Evolutionary conservation across 306 rosid genomes (phyloP).

Genomic region (Quercus aquifolioides): DNA sequence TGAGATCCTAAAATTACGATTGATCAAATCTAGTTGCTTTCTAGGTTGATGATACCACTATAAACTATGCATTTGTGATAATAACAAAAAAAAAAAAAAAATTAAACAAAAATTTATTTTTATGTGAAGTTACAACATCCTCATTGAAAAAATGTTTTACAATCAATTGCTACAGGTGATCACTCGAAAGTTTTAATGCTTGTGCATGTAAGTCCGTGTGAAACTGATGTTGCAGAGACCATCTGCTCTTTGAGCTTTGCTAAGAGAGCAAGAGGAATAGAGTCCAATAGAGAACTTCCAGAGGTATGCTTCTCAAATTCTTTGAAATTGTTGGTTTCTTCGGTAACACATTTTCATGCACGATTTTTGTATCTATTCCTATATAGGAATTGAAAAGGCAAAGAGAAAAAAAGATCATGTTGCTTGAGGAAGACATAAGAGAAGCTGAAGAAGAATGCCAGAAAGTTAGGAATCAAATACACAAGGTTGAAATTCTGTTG

Average conservation of each 20-base stretch:
- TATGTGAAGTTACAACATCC: background rate
- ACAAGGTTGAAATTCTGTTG: conserved; percentile 48
- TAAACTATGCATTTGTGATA: conserved; percentile 15
- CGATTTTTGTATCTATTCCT: conserved; percentile 15
- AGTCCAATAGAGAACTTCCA: conserved; percentile 57
- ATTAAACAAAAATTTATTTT: background rate
- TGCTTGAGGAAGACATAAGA: conserved; percentile 66
- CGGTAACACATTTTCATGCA: conserved; percentile 4
- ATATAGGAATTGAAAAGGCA: conserved; percentile 73
- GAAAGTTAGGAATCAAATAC: conserved; percentile 47
- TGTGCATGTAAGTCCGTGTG: conserved; percentile 82
- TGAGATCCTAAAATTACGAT: background rate
- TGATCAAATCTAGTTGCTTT: conserved; percentile 4
- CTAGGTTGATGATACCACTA: background rate
- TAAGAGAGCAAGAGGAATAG: conserved; percentile 76
- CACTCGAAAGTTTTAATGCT: conserved; percentile 93
- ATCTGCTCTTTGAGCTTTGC: conserved; percentile 86
- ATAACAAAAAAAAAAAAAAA: too few species aligned
- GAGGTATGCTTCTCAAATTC: conserved; percentile 43
- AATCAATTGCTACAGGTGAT: conserved; percentile 51
- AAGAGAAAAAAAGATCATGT: conserved; percentile 55
- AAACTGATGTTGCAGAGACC: conserved; percentile 80
- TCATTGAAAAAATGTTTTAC: conserved; percentile 4
- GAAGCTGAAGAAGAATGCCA: conserved; percentile 62
- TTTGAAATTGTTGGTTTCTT: conserved; percentile 5